Percentiles rank a stretch among this genome's conserved stretches.
Conservation (phyloP, 2,329 filamentous ascomycete species). For the Tolypocladium pustulatum region DNA sequence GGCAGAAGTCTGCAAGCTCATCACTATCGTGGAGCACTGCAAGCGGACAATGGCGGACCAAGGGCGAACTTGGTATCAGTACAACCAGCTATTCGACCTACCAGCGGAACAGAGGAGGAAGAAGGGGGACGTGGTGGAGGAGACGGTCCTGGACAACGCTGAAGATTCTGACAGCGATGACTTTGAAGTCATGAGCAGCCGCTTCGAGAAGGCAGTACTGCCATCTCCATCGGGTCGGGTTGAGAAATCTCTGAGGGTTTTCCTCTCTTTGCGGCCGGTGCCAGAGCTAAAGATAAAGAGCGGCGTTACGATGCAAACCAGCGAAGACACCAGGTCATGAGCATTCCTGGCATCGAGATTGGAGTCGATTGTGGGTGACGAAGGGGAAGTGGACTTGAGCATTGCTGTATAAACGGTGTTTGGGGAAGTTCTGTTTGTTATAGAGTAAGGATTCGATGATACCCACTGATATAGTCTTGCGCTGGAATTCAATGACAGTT, state of each 20-base stretch:
- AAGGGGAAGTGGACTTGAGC: neutral
- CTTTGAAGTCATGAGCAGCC: constrained; percentile 48
- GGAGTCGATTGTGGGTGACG: neutral
- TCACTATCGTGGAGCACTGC: constrained; percentile 56
- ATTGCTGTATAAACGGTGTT: neutral
- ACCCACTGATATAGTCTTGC: neutral
- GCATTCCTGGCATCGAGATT: neutral
- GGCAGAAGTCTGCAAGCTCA: constrained; percentile 49
- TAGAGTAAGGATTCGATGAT: neutral
- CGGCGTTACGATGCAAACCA: constrained; percentile 37
- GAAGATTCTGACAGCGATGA: constrained; percentile 26
- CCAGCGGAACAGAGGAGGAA: constrained; percentile 15
- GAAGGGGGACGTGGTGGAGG: constrained; percentile 26
- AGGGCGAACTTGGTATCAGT: constrained; percentile 41
- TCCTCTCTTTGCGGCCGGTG: constrained; percentile 43
- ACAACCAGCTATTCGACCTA: constrained; percentile 44
- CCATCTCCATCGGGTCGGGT: constrained; percentile 32
- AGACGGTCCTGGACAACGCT: constrained; percentile 26
- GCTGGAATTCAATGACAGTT: neutral
- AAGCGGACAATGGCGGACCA: constrained; percentile 43
- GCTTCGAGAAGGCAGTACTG: constrained; percentile 43
- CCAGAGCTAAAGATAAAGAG: constrained; percentile 41
- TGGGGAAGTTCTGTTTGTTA: neutral
- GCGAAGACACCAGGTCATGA: constrained; percentile 16
- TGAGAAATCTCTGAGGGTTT: constrained; percentile 47